A percentile compares a stretch with the other conserved stretches of the same genome.
Evolutionary conservation across 768 basidiomycete genomes (phyloP).

Genomic region (Mycena kentingensis): DNA sequence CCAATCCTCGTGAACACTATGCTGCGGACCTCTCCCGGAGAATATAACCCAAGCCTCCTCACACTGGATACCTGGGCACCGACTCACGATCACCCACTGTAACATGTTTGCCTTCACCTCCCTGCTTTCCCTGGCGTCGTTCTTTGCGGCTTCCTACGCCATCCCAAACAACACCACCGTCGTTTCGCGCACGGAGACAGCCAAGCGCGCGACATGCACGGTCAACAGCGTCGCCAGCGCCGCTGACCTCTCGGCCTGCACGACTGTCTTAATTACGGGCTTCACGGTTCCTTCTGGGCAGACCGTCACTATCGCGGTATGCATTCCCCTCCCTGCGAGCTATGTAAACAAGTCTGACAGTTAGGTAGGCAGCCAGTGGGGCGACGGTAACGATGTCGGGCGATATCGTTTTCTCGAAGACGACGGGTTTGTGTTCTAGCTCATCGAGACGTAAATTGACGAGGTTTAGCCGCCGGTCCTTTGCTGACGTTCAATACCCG

Average conservation of each 20-base stretch:
- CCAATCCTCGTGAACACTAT: too few species aligned
- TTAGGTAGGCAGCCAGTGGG: constrained; percentile 37
- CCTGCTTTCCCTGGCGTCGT: not conserved
- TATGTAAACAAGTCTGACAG: not conserved
- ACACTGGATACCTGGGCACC: too few species aligned
- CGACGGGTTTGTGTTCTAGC: constrained; percentile 7
- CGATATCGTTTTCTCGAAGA: constrained; percentile 20
- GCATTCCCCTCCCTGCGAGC: not conserved
- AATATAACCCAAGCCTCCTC: too few species aligned
- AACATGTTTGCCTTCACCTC: too few species aligned
- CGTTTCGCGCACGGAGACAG: constrained; percentile 17
- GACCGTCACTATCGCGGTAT: constrained; percentile 9
- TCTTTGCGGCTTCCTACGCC: not conserved
- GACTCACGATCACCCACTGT: too few species aligned
- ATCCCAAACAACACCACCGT: not conserved
- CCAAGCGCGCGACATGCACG: constrained; percentile 26
- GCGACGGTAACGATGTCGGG: constrained; percentile 24
- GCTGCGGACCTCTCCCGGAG: too few species aligned
- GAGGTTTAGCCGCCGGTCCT: constrained; percentile 19
- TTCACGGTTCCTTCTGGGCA: constrained; percentile 20
- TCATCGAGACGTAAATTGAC: too few species aligned
- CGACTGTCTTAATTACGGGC: constrained; percentile 22
- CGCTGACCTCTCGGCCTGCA: constrained; percentile 21
- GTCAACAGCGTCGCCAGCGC: constrained; percentile 25
- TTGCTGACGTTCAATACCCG: constrained; percentile 18